Evolutionary conservation across 2,329 filamentous ascomycete species (phyloP).

Genomic region (Sporothrix pallida): DNA sequence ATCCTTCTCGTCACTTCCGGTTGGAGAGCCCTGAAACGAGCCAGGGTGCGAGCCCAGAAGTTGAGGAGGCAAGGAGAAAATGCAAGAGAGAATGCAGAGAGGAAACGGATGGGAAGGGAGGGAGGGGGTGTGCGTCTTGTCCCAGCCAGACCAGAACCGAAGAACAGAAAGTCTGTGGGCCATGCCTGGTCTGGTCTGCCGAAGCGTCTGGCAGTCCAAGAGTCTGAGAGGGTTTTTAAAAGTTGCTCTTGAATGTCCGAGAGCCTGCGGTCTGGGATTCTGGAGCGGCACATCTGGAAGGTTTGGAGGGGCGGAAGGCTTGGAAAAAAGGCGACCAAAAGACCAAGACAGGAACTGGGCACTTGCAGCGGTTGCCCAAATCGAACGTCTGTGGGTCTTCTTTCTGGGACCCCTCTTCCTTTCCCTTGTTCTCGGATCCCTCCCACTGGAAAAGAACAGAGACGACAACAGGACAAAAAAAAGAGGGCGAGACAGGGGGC

Average conservation of each 20-base stretch:
- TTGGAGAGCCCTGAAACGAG: conserved; percentile 28
- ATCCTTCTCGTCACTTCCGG: conserved; percentile 27
- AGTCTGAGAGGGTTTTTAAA: too few species aligned
- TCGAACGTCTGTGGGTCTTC: conserved; percentile 25
- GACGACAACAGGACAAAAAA: background rate
- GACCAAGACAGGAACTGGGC: background rate
- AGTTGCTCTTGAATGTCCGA: background rate
- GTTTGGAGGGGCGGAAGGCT: background rate
- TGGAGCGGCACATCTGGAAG: conserved; percentile 18
- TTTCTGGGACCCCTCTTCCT: background rate
- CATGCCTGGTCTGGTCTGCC: background rate
- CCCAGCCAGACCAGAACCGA: background rate
- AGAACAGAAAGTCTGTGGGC: background rate
- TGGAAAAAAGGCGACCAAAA: background rate
- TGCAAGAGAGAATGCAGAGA: background rate
- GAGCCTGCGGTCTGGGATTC: conserved; percentile 19
- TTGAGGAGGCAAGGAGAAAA: background rate
- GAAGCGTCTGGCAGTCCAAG: conserved; percentile 8
- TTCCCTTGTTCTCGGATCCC: background rate
- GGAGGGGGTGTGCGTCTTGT: background rate
- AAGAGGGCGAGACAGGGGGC: background rate
- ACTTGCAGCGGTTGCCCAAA: conserved; percentile 6
- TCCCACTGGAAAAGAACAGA: background rate
- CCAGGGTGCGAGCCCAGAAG: background rate
- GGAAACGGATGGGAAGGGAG: background rate